These are phyloP conservation scores for Coccomyxa sp. DNA, from an alignment of 139 green algal genomes.

Conservation along the genomic window DNA sequence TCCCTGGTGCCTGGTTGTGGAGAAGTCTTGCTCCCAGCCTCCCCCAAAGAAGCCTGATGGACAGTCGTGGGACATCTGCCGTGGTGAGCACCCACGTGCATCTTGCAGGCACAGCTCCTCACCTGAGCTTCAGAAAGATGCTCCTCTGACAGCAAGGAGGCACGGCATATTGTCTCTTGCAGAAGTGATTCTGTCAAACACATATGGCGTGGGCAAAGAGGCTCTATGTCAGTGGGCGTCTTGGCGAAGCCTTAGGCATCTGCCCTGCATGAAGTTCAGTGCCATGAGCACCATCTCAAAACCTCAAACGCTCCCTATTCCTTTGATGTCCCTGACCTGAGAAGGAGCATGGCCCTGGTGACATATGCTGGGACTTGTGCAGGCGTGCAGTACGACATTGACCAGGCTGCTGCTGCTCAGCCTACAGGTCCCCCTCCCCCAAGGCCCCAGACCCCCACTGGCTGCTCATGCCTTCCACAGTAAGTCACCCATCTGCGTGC, in stretches of 20 bases:
- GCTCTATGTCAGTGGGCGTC: too few species aligned
- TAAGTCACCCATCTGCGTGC: background rate
- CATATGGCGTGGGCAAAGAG: too few species aligned
- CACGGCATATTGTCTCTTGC: too few species aligned
- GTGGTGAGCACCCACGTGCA: background rate
- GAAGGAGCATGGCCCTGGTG: too few species aligned
- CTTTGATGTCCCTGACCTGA: too few species aligned
- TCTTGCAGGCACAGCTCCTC: too few species aligned
- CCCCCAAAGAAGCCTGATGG: background rate
- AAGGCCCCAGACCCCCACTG: background rate
- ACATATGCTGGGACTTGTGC: too few species aligned
- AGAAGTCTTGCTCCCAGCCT: background rate
- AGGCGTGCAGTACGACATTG: background rate
- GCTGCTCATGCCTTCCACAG: background rate
- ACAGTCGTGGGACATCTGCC: background rate
- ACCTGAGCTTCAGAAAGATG: too few species aligned
- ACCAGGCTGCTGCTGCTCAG: background rate
- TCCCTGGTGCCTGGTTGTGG: slow-evolving; percentile 1
- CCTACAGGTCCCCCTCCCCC: background rate
- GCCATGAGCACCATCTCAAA: background rate
- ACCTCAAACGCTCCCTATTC: too few species aligned
- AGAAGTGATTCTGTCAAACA: too few species aligned
- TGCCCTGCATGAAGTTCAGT: background rate
- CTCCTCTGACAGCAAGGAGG: too few species aligned
- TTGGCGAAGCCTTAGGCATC: too few species aligned